Evolutionary conservation across 2,329 filamentous ascomycete genomes (phyloP).

Genomic region (Colletotrichum lupini): DNA sequence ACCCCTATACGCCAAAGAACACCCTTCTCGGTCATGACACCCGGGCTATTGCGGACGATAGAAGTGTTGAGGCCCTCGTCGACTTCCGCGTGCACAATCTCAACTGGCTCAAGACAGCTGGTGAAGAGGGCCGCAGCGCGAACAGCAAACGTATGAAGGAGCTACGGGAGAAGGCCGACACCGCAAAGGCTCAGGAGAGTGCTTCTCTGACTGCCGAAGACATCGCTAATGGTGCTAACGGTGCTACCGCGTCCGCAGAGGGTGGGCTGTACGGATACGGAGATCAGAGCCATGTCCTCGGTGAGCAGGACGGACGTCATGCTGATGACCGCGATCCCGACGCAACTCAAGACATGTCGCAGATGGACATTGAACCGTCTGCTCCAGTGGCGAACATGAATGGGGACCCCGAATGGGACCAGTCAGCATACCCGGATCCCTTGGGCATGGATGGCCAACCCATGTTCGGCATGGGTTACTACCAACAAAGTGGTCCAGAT

Average conservation of each 20-base stretch:
- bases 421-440: constrained; percentile 60
- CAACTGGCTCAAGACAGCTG: constrained; percentile 76
- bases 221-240: constrained; percentile 37
- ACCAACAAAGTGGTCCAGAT: constrained; percentile 67
- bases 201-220: constrained; percentile 38
- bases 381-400: constrained; percentile 40
- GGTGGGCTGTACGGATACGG: constrained; percentile 41
- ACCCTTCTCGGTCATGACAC: constrained; percentile 94
- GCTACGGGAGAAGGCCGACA: constrained; percentile 66
- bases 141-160: constrained; percentile 68
- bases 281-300: constrained; percentile 49
- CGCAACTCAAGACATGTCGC: constrained; percentile 4
- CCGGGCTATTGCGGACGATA: constrained; percentile 86
- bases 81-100: constrained; percentile 93
- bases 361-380: constrained; percentile 33
- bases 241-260: not conserved
- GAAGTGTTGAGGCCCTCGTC: constrained; percentile 89
- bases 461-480: constrained; percentile 70
- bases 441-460: constrained; percentile 58
- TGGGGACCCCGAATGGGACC: constrained; percentile 45
- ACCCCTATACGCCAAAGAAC: constrained; percentile 86
- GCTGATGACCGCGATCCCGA: constrained; percentile 27
- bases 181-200: constrained; percentile 64
- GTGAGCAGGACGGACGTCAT: constrained; percentile 34
- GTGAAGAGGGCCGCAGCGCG: constrained; percentile 67